Evolutionary conservation across 1,139 yeast genomes (phyloP).

Genomic region (Kurtzmaniella quercitrusa): DNA sequence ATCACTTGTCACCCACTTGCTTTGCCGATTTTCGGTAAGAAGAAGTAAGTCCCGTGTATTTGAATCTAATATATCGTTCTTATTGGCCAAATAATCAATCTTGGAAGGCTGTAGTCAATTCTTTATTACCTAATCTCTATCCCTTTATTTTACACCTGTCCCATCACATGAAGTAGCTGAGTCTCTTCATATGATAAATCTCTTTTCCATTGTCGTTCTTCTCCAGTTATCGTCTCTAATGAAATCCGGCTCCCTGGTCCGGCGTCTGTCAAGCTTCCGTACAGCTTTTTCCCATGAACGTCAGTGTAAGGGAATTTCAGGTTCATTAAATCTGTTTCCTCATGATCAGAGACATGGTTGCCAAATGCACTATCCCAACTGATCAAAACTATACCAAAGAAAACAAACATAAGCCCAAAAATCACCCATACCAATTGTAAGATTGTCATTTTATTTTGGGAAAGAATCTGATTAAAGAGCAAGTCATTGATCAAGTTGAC

Average conservation of each 20-base stretch:
- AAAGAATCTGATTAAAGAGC: conserved; percentile 39
- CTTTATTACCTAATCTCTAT: not conserved
- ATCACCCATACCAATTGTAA: conserved; percentile 33
- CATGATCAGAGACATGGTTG: conserved; percentile 8
- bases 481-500: conserved; percentile 72
- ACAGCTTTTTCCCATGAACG: not conserved
- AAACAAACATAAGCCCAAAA: conserved; percentile 34
- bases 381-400: conserved; percentile 38
- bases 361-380: conserved; percentile 44
- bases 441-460: conserved; percentile 25
- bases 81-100: conserved; percentile 1
- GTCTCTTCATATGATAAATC: conserved; percentile 19
- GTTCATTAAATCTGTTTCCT: conserved; percentile 16
- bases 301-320: conserved; percentile 20
- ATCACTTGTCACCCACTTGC: conserved; percentile 19
- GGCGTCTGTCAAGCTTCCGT: not conserved
- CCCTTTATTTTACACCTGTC: not conserved
- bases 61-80: not conserved
- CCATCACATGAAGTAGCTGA: conserved; percentile 11
- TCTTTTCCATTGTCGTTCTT: conserved; percentile 5
- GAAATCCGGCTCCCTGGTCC: conserved; percentile 2
- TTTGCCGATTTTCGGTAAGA: conserved; percentile 9
- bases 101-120: no score
- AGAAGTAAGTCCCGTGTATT: not conserved
- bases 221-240: not conserved